A percentile compares a stretch with the other conserved stretches of the same genome.
Evolutionary conservation across 2,329 filamentous ascomycete genomes (phyloP).

Genomic region (Microdochium nivale): DNA sequence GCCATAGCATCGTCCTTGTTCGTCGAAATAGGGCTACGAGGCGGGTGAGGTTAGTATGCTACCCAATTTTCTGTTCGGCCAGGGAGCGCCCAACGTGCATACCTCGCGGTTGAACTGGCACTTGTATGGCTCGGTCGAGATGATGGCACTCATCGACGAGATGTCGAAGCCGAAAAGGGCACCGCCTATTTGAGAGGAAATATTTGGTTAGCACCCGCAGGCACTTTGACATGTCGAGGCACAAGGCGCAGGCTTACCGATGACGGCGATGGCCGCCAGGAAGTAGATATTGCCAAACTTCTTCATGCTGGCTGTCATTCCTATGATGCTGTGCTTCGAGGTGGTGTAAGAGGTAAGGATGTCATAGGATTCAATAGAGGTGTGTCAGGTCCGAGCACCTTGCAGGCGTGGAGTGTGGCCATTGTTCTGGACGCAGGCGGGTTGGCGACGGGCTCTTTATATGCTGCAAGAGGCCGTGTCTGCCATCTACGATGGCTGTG

Average conservation of each 20-base stretch:
- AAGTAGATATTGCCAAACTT: constrained; percentile 30
- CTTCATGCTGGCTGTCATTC: constrained; percentile 14
- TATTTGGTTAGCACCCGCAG: not conserved
- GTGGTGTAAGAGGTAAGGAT: not conserved
- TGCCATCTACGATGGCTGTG: too few relatives aligned
- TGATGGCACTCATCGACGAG: constrained; percentile 35
- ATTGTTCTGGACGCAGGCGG: too few relatives aligned
- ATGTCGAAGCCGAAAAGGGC: constrained; percentile 35
- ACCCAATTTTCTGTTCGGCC: not conserved
- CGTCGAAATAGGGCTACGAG: constrained; percentile 19
- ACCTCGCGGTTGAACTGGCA: constrained; percentile 32
- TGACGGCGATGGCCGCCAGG: constrained; percentile 32
- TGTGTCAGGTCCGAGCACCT: not conserved
- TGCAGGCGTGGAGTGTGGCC: too few relatives aligned
- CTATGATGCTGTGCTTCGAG: not conserved
- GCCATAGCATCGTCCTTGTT: constrained; percentile 36
- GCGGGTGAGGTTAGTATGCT: not conserved
- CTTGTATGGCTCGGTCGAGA: constrained; percentile 29
- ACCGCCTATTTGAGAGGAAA: constrained; percentile 19
- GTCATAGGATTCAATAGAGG: not conserved
- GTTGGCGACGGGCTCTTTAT: too few relatives aligned
- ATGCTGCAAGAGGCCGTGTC: too few relatives aligned
- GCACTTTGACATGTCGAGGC: not conserved
- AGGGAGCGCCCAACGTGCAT: constrained; percentile 1
- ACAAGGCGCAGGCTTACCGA: constrained; percentile 19